Percentiles rank a stretch among this genome's conserved stretches.
phyloP scores from a whole-genome alignment of 371 early-diverging fungal species.

The Mortierella sp. region DNA sequence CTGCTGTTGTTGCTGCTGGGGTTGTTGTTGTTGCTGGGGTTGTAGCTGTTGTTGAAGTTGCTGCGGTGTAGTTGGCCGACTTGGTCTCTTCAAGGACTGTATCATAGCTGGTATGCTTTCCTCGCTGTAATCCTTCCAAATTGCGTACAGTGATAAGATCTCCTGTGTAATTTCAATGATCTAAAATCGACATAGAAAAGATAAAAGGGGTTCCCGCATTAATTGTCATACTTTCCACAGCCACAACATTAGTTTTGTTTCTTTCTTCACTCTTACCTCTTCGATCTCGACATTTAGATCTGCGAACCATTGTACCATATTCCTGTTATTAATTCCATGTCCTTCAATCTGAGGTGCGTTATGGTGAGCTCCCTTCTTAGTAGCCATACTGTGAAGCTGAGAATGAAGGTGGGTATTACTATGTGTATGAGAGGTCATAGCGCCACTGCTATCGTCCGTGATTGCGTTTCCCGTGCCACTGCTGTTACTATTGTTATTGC shows the following conservation, averaged over 20 bases:
- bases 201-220: background rate
- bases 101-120: slow-evolving; percentile 65
- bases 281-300: slow-evolving; percentile 82
- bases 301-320: slow-evolving; percentile 83
- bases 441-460: background rate
- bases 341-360: slow-evolving; percentile 24
- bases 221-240: background rate
- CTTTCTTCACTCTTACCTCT: slow-evolving; percentile 45
- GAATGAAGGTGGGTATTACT: slow-evolving; percentile 58
- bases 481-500: slow-evolving; percentile 8
- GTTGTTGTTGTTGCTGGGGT: slow-evolving; percentile 7
- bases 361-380: slow-evolving; percentile 24
- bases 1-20: slow-evolving; percentile 7
- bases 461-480: background rate
- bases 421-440: slow-evolving; percentile 11
- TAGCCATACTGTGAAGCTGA: slow-evolving; percentile 37
- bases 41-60: slow-evolving; percentile 19
- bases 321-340: slow-evolving; percentile 58
- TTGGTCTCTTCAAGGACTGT: slow-evolving; percentile 28
- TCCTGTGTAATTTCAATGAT: slow-evolving; percentile 78
- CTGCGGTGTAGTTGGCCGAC: slow-evolving; percentile 18
- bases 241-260: background rate
- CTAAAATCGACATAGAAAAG: slow-evolving; percentile 10
- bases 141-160: slow-evolving; percentile 71
- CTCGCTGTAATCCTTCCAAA: slow-evolving; percentile 77